Evolutionary conservation across 371 early-diverging fungal species (phyloP).

Genomic region (Mucor indicus): DNA sequence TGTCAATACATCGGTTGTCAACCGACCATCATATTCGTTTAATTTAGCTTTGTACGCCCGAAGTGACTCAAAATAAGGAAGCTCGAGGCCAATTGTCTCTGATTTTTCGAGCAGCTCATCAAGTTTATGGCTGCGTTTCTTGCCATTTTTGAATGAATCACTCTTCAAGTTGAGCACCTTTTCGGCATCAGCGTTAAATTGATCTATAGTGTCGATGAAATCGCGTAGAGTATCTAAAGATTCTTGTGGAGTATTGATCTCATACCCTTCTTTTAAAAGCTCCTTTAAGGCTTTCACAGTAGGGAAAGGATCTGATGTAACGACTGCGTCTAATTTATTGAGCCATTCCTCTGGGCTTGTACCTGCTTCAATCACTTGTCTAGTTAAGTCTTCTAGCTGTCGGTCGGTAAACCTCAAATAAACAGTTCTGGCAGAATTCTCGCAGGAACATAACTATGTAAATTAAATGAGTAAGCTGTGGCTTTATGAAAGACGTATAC

Average conservation of each 20-base stretch:
- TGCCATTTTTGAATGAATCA: not conserved
- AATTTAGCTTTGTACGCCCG: slow-evolving; percentile 2
- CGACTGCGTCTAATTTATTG: slow-evolving; percentile 28
- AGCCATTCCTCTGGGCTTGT: slow-evolving; percentile 40
- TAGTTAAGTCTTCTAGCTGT: slow-evolving; percentile 40
- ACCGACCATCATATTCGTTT: not conserved
- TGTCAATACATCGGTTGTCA: not conserved
- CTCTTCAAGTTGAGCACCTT: slow-evolving; percentile 24
- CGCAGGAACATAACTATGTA: slow-evolving; percentile 55
- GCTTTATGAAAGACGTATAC: not conserved
- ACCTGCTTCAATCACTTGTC: slow-evolving; percentile 16
- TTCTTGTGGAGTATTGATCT: slow-evolving; percentile 22
- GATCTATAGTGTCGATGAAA: slow-evolving; percentile 44
- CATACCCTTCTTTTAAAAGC: slow-evolving; percentile 49
- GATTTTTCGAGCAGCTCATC: slow-evolving; percentile 8
- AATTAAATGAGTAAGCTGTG: not conserved
- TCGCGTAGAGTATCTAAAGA: slow-evolving; percentile 41
- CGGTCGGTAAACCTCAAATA: slow-evolving; percentile 53
- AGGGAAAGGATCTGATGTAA: slow-evolving; percentile 45
- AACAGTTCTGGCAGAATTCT: slow-evolving; percentile 36
- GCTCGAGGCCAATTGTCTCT: slow-evolving; percentile 3
- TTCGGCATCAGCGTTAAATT: slow-evolving; percentile 49
- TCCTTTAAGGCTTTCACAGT: slow-evolving; percentile 50
- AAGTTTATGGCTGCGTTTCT: slow-evolving; percentile 3
- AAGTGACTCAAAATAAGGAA: slow-evolving; percentile 5